These are phyloP conservation scores for Fusarium paranaense DNA, from an alignment of 2,329 filamentous ascomycete species.

Conservation along the genomic window DNA sequence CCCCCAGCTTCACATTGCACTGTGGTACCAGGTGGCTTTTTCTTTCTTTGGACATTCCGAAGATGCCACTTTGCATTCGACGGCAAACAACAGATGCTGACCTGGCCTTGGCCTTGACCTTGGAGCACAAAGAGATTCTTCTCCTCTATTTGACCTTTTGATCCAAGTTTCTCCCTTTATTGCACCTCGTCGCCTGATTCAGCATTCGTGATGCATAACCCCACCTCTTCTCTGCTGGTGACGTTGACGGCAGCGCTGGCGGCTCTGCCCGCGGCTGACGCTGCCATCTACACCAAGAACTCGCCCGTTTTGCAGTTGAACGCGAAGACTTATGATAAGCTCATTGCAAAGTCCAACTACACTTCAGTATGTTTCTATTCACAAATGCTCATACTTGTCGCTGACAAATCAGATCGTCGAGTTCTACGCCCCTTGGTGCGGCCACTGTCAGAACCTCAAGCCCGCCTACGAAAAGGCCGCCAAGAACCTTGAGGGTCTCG, in stretches of 20 bases:
- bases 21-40: slow-evolving; percentile 48
- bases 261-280: slow-evolving; percentile 72
- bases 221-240: slow-evolving; percentile 58
- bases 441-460: slow-evolving; percentile 95
- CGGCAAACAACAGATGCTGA: slow-evolving; percentile 18
- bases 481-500: slow-evolving; percentile 87
- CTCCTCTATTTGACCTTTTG: neutral
- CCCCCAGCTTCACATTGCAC: slow-evolving; percentile 30
- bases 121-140: slow-evolving; percentile 15
- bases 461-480: slow-evolving; percentile 96
- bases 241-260: slow-evolving; percentile 69
- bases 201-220: slow-evolving; percentile 62
- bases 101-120: slow-evolving; percentile 16
- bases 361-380: slow-evolving; percentile 76
- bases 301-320: slow-evolving; percentile 89
- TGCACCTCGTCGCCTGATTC: neutral
- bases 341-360: slow-evolving; percentile 91
- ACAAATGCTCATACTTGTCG: neutral
- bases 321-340: slow-evolving; percentile 79
- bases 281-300: slow-evolving; percentile 84
- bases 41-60: slow-evolving; percentile 34
- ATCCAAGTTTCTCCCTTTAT: neutral
- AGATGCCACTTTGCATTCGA: slow-evolving; percentile 45
- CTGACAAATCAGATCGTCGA: slow-evolving; percentile 68
- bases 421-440: slow-evolving; percentile 98